A percentile compares a stretch with the other conserved stretches of the same genome.
These are phyloP conservation scores for Xylaria sp. DNA, from an alignment of 2,329 filamentous ascomycete genomes.

Conservation along the genomic window DNA sequence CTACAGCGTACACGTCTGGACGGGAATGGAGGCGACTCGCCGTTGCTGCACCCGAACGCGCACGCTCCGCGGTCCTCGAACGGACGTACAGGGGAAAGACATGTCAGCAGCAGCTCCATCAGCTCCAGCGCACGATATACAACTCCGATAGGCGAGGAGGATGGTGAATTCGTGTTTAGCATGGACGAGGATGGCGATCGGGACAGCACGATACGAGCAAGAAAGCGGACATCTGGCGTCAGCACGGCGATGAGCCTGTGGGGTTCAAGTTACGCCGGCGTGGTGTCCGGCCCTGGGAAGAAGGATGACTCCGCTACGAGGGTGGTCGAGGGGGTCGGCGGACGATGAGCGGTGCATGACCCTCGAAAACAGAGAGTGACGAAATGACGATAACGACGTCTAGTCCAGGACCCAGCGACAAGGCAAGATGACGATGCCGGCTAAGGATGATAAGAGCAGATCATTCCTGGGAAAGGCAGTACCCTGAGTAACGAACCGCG, in stretches of 20 bases:
- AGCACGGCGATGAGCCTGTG: constrained; percentile 33
- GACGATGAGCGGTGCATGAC: constrained; percentile 28
- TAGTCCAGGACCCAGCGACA: constrained; percentile 4
- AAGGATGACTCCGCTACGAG: constrained; percentile 34
- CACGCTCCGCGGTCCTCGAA: constrained; percentile 46
- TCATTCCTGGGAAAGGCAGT: constrained; percentile 7
- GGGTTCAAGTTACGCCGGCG: constrained; percentile 39
- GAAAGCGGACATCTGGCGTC: constrained; percentile 53
- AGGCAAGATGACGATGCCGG: constrained; percentile 1
- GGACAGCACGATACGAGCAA: constrained; percentile 46
- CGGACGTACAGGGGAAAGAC: constrained; percentile 54
- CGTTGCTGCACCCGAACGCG: constrained; percentile 54
- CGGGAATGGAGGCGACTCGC: constrained; percentile 44
- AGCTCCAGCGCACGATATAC: constrained; percentile 62
- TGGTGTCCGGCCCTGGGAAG: constrained; percentile 33
- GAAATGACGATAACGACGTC: constrained; percentile 9
- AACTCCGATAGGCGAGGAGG: constrained; percentile 67
- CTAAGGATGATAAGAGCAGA: neutral
- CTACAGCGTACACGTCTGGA: constrained; percentile 63
- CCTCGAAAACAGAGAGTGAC: neutral
- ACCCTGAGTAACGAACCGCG: constrained; percentile 15
- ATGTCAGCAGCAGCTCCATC: constrained; percentile 62
- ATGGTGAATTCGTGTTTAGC: constrained; percentile 64
- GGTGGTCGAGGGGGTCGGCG: constrained; percentile 35
- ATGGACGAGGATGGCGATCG: constrained; percentile 67